Conservation (phyloP, 768 basidiomycete species). For the Fibroporia radiculosa region DNA sequence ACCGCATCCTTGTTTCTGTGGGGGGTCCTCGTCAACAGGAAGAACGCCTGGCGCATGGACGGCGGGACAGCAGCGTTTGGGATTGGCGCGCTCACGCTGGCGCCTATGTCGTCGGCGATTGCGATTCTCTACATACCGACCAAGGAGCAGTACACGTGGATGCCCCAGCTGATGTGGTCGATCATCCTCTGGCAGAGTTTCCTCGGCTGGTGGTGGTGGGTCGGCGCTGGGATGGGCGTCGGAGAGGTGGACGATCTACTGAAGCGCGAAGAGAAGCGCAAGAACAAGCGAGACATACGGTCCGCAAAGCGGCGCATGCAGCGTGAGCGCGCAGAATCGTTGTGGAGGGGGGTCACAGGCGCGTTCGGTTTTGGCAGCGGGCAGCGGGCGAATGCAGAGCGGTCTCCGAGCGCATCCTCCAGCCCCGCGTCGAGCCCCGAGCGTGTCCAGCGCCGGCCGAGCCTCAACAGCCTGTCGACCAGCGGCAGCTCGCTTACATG, state of each 20-base stretch:
- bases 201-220: constrained; percentile 99
- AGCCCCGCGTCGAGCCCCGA: neutral
- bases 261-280: constrained; percentile 42
- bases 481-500: neutral
- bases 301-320: constrained; percentile 42
- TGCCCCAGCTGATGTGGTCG: constrained; percentile 83
- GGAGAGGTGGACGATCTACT: constrained; percentile 63
- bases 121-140: constrained; percentile 82
- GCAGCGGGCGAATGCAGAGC: neutral
- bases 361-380: constrained; percentile 29
- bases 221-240: constrained; percentile 82
- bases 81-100: constrained; percentile 73
- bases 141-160: constrained; percentile 86
- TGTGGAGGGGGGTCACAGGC: constrained; percentile 52
- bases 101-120: constrained; percentile 73
- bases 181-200: constrained; percentile 97
- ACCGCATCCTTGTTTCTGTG: constrained; percentile 84
- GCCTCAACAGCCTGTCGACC: neutral
- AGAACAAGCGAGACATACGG: constrained; percentile 37
- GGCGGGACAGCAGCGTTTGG: constrained; percentile 96
- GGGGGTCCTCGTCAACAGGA: constrained; percentile 86
- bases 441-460: neutral
- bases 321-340: constrained; percentile 43
- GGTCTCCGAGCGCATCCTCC: too few species aligned
- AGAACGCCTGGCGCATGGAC: constrained; percentile 92